Evolutionary conservation across 345 rosid species (phyloP), one percentile per base, ranked within the genome.

Genomic region (Camelina sativa): DNA sequence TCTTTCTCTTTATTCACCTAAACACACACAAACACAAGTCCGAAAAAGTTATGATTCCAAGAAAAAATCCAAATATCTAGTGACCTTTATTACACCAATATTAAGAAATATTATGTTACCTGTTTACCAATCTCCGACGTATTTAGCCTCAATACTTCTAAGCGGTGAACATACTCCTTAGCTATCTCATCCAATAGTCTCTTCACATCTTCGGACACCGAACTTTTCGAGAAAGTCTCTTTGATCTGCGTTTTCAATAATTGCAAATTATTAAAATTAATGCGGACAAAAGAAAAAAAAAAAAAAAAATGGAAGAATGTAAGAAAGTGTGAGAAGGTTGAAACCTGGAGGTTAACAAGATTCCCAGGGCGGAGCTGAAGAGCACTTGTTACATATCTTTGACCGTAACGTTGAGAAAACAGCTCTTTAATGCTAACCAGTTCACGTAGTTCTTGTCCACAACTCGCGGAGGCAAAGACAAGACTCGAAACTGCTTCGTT

Each of bases 401-500:
- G 86, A 20, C 97, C 97, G 43, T 90, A 90, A 16, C 90, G 91
- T 75, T 91, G 86, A 54, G 79, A 73, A 65, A 88, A 87, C 17
- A 94, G 86, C 79, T 90, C 85, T 68, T 96, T 74, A 17, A 90
- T 78, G 11, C 16, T 44, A 1, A 80, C 53, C 58, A 95, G 90
- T 82, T 95, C 96, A 7, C 87, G 97, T 55, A 95, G 74, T 46
- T 90, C 97, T 46, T 90, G 96, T 9, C 94, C 94, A 48, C 96
- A 89, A 65, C 97, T 86, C 6, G 93, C 81, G 28, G 97, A 95
- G 46, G 97, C 92, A 80, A 75, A 95, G 72, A 92, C 81, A 19
- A 90, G 89, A 72, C 84, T 95, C 8, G 97, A 92, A 84, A 90
- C 84, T n/a, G 97, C 97, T 85, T 92, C 97, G 3, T n/a, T n/a